phyloP scores from a whole-genome alignment of 768 basidiomycete species.

The Russula emetica region DNA sequence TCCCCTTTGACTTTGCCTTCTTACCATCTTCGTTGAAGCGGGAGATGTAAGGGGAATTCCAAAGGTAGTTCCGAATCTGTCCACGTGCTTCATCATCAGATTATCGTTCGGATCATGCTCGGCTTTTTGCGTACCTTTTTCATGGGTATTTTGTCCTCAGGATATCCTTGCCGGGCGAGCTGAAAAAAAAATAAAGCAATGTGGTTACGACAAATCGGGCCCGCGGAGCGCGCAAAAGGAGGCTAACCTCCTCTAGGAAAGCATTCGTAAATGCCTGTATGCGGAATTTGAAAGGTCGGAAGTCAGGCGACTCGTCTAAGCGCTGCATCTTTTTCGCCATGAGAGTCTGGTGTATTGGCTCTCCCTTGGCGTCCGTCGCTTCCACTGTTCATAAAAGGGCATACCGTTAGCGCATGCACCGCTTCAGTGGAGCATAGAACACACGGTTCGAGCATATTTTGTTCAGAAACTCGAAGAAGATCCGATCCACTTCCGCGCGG shows the following conservation, averaged over 20 bases:
- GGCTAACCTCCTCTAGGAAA: slow-evolving; percentile 81
- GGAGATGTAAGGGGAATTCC: slow-evolving; percentile 90
- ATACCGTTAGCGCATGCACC: slow-evolving; percentile 24
- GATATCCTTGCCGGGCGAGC: slow-evolving; percentile 81
- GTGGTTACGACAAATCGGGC: background rate
- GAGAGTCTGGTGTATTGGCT: slow-evolving; percentile 94
- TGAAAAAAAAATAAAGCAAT: slow-evolving; percentile 33
- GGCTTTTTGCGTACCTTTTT: slow-evolving; percentile 65
- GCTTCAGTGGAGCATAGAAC: slow-evolving; percentile 34
- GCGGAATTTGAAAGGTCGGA: slow-evolving; percentile 97
- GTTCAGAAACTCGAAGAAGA: slow-evolving; percentile 88
- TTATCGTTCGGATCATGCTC: slow-evolving; percentile 15
- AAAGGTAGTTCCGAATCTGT: slow-evolving; percentile 92
- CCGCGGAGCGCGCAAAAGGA: slow-evolving; percentile 24
- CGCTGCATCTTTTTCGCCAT: slow-evolving; percentile 99
- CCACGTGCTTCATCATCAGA: slow-evolving; percentile 23
- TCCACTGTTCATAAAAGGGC: slow-evolving; percentile 58
- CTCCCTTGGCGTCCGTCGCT: slow-evolving; percentile 89
- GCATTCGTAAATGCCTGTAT: slow-evolving; percentile 97
- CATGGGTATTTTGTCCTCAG: slow-evolving; percentile 93
- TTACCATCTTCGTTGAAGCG: slow-evolving; percentile 99
- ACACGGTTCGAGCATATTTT: slow-evolving; percentile 84
- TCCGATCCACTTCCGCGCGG: slow-evolving; percentile 74
- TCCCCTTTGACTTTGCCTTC: slow-evolving; percentile 98
- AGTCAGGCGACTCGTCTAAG: slow-evolving; percentile 92